Evolutionary conservation across 495 filamentous ascomycete species (phyloP), one percentile per base, ranked within the genome.

Genomic region (Umbilicaria muhlenbergii): DNA sequence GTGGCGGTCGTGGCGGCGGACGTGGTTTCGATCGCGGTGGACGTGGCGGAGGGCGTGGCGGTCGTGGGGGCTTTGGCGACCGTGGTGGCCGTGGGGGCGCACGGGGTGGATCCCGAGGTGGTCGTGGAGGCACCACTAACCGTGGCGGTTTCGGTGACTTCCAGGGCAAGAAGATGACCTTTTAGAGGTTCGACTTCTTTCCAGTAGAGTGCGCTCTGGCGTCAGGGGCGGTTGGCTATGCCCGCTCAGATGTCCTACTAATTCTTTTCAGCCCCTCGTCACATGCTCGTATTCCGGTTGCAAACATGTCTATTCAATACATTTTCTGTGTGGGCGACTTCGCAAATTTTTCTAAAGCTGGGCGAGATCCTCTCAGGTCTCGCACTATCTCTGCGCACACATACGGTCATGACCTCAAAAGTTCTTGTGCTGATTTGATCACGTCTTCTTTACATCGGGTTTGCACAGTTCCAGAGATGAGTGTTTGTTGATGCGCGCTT

Each of bases 141-240:
- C 72, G 77, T 57, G 83, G 83, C 43, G 71, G 74, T 45, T 84
- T 88, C 51, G 77, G 81, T 33, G 82, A 86, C 62, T 95, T 88
- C 73, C 71, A 84, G 67, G 91, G 91, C 55, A 81, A 80, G 71
- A 94, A 92, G 77, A 78, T 75, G 62, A 91, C 81, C 51, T 95
- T 98, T 60, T 84, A 81, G 73, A 51, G 33, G 18, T 16, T 24
- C 21, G 17, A 11, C 14, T 18, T 37, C 35, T 11, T 37, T 15
- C 17, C 17, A 37, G 35, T 0, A 5, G 24, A 28, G 6, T 28
- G 24, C 24, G 6, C 24, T 28, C 6, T 28, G 24, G 24, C 24
- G 24, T 28, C 24, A 28, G 21, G 24, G 16, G 38, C 24, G 40
- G 32, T 12, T 32, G n/a, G 17, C 24, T 14, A 43, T 11, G 32